Base-by-base conservation (phyloP, 495 filamentous ascomycete species). In the Podospora pseudopauciseta region DNA sequence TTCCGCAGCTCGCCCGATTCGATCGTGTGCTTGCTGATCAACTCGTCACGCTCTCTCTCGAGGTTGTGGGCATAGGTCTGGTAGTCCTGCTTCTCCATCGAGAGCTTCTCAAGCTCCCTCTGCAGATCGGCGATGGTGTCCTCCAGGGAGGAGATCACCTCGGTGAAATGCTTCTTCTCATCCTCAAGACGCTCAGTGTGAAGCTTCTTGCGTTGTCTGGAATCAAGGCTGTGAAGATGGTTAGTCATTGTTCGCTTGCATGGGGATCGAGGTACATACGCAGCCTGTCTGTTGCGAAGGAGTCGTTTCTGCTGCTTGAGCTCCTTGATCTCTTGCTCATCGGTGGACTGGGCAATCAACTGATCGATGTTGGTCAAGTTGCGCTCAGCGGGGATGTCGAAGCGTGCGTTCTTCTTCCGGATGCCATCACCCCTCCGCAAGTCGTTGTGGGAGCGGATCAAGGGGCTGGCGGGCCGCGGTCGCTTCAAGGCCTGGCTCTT, bases 361-460 rank as follows among this genome's bases (percentile, higher is more conserved):
- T 91, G 87, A 78, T 99, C 95, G 81, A 99, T 98, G 79, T 97
- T 98, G 82, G 86, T 88, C 69, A 98, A 86, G 71, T 91, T 98
- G 57, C 94, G 87, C 81, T 97, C 96, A 13, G 91, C 88, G 4
- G 95, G 95, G 69, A 99, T 98, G 76, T 98, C 95, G 80, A 99
- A 97, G 60, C 96, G 90, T 72, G 94, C 94, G 74, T 99, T 99
- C 90, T 97, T 98, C 89, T 99, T 99, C 71, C 96, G 89, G 80
- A 98, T 96, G 61, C 95, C 95, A 75, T 96, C 94, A 71, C 93
- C 89, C 71, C 93, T 86, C 60, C 87, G 78, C 76, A 94, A 84
- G 63, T 94, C 90, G 66, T 93, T 92, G 79, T 91, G 90, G 57
- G 92, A 90, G 64, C 91, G 86, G 76, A 90, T 92, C 64, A 85